phyloP scores from a whole-genome alignment of 352 stramenopile genomes.

The Phytophthora europaea region DNA sequence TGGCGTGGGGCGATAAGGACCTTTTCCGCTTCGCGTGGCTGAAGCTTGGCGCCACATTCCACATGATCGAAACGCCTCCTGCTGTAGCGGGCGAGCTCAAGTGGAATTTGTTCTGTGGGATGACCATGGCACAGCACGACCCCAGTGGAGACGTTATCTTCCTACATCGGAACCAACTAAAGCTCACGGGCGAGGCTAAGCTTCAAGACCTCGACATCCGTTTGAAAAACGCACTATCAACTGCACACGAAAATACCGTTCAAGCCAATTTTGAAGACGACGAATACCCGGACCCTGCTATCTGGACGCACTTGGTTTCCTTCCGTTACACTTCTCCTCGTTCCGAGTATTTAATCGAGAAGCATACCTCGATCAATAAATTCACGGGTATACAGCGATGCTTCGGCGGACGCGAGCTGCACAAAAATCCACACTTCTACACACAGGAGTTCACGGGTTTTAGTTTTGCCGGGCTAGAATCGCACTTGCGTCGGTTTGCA shows the following conservation, averaged over 20 bases:
- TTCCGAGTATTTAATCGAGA: conserved; percentile 56
- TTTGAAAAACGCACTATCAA: conserved; percentile 16
- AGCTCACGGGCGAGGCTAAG: conserved; percentile 38
- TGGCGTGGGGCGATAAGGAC: conserved; percentile 69
- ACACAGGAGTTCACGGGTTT: conserved; percentile 14
- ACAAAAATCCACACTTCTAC: conserved; percentile 31
- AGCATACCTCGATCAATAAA: conserved; percentile 39
- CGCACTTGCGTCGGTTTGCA: conserved; percentile 20
- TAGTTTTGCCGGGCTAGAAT: conserved; percentile 17
- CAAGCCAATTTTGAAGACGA: conserved; percentile 5
- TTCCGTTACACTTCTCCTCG: conserved; percentile 49
- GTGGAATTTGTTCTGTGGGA: conserved; percentile 50
- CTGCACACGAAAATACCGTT: neutral
- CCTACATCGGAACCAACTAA: conserved; percentile 62
- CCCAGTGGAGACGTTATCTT: conserved; percentile 48
- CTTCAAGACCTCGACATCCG: conserved; percentile 9
- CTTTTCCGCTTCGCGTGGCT: conserved; percentile 71
- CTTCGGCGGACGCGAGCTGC: conserved; percentile 47
- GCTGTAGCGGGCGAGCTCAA: conserved; percentile 43
- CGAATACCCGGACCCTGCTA: conserved; percentile 45
- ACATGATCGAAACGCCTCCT: conserved; percentile 64
- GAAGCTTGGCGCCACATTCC: conserved; percentile 48
- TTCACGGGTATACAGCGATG: conserved; percentile 61
- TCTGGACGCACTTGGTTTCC: conserved; percentile 74
- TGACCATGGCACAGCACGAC: conserved; percentile 60